These are phyloP conservation scores for Coemansia sp. DNA, from an alignment of 192 early-diverging fungal genomes.

Conservation along the genomic window DNA sequence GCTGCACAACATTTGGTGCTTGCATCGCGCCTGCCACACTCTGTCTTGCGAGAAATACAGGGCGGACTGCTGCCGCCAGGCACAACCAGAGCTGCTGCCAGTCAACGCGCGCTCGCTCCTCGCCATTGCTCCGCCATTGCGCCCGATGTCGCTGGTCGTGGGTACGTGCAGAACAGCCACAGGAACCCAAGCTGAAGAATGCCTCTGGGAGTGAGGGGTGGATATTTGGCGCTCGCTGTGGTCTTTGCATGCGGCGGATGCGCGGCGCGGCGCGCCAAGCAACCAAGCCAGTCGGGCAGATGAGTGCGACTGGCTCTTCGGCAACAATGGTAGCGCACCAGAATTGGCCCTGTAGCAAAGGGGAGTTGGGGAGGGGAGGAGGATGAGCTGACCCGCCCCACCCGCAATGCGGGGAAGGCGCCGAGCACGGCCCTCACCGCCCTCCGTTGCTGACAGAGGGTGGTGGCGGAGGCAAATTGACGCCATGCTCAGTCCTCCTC, in stretches of 20 bases:
- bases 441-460: conserved; percentile 4
- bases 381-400: conserved; percentile 1
- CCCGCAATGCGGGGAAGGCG: conserved; percentile 1
- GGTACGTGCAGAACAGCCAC: background rate
- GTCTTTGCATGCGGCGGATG: conserved; percentile 6
- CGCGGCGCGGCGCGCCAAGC: background rate
- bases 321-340: background rate
- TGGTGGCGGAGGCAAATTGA: background rate
- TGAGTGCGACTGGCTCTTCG: background rate
- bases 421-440: background rate
- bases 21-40: conserved; percentile 5
- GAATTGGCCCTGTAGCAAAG: background rate
- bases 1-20: background rate
- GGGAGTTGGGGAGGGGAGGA: background rate
- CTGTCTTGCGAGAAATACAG: background rate
- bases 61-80: too few species aligned
- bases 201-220: background rate
- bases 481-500: background rate
- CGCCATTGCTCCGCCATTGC: conserved; percentile 4
- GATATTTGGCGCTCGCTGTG: conserved; percentile 10
- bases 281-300: background rate
- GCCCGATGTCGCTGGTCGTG: background rate
- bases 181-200: background rate
- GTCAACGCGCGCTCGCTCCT: background rate
- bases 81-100: background rate